phyloP scores from a whole-genome alignment of 495 filamentous ascomycete species.

The Penicillium paxilli region DNA sequence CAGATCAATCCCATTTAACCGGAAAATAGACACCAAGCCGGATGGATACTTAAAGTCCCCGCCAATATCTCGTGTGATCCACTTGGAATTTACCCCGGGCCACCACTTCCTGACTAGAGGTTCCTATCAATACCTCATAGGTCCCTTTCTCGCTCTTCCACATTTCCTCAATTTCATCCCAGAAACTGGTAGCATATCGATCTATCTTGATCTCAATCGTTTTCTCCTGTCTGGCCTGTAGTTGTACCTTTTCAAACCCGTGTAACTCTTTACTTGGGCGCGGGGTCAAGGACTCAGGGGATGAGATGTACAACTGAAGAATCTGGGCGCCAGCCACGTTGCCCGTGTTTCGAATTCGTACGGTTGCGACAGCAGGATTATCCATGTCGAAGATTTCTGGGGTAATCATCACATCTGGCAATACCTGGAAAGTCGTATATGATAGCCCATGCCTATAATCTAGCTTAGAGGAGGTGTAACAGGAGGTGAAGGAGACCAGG shows the following conservation, averaged over 20 bases:
- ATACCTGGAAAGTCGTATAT: neutral
- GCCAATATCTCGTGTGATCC: slow-evolving; percentile 33
- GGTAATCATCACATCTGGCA: neutral
- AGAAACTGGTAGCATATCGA: slow-evolving; percentile 70
- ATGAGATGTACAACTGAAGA: neutral
- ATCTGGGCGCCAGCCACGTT: neutral
- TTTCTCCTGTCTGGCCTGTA: slow-evolving; percentile 27
- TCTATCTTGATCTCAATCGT: slow-evolving; percentile 59
- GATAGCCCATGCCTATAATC: neutral
- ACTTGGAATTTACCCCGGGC: slow-evolving; percentile 44
- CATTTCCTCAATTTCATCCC: slow-evolving; percentile 59
- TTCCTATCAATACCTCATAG: slow-evolving; percentile 64
- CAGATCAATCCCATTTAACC: neutral
- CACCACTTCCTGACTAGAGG: slow-evolving; percentile 40
- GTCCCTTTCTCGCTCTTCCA: slow-evolving; percentile 73
- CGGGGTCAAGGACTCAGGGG: neutral
- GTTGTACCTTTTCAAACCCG: neutral
- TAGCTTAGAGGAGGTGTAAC: neutral
- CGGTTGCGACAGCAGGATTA: neutral
- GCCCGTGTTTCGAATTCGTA: neutral
- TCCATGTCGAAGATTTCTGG: neutral
- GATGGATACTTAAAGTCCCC: slow-evolving; percentile 19
- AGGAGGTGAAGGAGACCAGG: neutral
- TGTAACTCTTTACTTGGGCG: neutral
- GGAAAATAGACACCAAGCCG: neutral